Evolutionary conservation across 179 eudicot species (phyloP).

Genomic region (Beta corolliflora): DNA sequence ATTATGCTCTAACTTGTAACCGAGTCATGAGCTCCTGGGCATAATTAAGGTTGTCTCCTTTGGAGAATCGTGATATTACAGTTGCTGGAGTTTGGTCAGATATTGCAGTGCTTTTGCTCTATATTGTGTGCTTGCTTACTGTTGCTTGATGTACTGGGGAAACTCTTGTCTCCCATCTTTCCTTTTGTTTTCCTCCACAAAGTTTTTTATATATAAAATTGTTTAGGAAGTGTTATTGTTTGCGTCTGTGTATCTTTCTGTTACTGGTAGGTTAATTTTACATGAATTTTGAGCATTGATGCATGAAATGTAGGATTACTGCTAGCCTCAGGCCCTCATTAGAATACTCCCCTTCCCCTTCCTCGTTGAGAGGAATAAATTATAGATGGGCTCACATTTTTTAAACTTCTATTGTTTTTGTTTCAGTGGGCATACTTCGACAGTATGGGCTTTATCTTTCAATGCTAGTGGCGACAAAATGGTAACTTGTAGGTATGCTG

Average conservation of each 20-base stretch:
- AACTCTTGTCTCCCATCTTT: neutral
- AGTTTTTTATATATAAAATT: neutral
- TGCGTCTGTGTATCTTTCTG: neutral
- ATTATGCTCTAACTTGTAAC: neutral
- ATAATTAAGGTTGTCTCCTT: neutral
- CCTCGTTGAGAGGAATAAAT: neutral
- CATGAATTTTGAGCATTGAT: no score
- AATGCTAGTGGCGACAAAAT: conserved; percentile 80
- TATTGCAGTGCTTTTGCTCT: neutral
- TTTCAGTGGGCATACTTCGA: conserved; percentile 87
- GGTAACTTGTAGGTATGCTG: conserved; percentile 83
- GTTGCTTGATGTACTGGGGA: neutral
- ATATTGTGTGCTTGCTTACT: neutral
- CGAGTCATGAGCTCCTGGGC: neutral
- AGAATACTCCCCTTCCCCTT: neutral
- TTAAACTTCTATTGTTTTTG: conserved; percentile 7
- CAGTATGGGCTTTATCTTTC: conserved; percentile 89
- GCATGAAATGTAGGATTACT: neutral
- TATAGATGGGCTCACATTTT: neutral
- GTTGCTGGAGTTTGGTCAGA: neutral
- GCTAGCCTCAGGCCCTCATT: neutral
- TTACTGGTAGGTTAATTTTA: no score
- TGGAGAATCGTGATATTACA: neutral
- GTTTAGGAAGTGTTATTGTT: neutral
- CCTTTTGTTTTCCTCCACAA: neutral